Conservation (phyloP, 2,329 filamentous ascomycete genomes). For the Penicillium sp. region DNA sequence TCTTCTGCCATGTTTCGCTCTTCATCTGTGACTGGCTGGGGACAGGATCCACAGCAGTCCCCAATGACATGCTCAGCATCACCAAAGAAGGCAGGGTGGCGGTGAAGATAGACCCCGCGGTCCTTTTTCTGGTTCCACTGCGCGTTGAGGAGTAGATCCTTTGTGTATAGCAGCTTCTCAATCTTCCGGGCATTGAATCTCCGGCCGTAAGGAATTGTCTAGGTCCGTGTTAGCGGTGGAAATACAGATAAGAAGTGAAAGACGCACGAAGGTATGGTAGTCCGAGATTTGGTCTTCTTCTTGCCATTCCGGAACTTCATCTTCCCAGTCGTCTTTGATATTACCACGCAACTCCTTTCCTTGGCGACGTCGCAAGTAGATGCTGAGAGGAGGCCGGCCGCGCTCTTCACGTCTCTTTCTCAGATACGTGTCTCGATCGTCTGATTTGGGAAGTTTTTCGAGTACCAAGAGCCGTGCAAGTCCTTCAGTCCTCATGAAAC, state of each 20-base stretch:
- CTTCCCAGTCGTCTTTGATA: slow-evolving; percentile 74
- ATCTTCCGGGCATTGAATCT: slow-evolving; percentile 56
- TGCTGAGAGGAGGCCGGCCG: slow-evolving; percentile 62
- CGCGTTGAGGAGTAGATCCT: slow-evolving; percentile 78
- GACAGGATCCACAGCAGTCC: slow-evolving; percentile 82
- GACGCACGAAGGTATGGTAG: slow-evolving; percentile 74
- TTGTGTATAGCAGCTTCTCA: slow-evolving; percentile 78
- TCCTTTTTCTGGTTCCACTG: slow-evolving; percentile 82
- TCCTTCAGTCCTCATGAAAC: slow-evolving; percentile 73
- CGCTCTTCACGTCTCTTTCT: slow-evolving; percentile 70
- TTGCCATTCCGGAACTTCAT: slow-evolving; percentile 83
- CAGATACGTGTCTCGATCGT: slow-evolving; percentile 69
- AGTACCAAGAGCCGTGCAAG: slow-evolving; percentile 77
- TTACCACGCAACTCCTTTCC: slow-evolving; percentile 60
- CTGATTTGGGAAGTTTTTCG: slow-evolving; percentile 71
- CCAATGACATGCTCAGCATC: slow-evolving; percentile 70
- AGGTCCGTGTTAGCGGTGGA: slow-evolving; percentile 48
- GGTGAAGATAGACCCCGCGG: slow-evolving; percentile 74
- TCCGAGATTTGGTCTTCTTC: slow-evolving; percentile 74
- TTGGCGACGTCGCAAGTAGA: slow-evolving; percentile 40
- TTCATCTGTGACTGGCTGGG: slow-evolving; percentile 66
- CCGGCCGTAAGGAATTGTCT: slow-evolving; percentile 42
- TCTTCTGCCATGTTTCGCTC: slow-evolving; percentile 71
- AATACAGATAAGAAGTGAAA: slow-evolving; percentile 37
- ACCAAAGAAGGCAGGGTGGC: slow-evolving; percentile 85